Conservation (phyloP, 345 rosid genomes). For the Acer campestre region DNA sequence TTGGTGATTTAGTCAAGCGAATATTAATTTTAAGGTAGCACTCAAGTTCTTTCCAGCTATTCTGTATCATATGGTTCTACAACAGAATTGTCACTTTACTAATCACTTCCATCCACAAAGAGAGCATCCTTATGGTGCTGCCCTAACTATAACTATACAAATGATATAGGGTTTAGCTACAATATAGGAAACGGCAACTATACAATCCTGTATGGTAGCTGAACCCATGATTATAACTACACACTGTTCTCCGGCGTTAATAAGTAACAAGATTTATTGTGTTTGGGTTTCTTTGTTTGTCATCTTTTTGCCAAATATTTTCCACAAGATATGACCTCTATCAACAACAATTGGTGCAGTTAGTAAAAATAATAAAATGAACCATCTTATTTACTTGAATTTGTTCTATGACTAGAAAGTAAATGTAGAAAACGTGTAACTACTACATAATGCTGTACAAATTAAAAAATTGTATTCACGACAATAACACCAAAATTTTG, state of each 20-base stretch:
- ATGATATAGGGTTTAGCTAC: neutral
- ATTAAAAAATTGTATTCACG: neutral
- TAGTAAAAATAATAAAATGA: neutral
- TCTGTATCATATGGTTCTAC: neutral
- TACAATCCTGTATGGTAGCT: too few relatives aligned
- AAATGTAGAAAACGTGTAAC: neutral
- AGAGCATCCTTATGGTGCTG: neutral
- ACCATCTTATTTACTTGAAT: neutral
- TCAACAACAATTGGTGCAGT: neutral
- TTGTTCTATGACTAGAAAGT: neutral
- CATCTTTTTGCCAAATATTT: neutral
- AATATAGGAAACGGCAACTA: too few relatives aligned
- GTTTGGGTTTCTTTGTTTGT: neutral
- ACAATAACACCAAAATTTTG: neutral
- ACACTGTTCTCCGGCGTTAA: too few relatives aligned
- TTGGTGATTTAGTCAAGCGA: neutral
- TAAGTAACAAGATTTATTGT: neutral
- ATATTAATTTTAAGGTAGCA: neutral
- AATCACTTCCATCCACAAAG: neutral
- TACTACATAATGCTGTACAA: neutral
- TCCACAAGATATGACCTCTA: neutral
- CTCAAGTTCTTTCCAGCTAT: neutral
- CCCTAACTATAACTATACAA: neutral
- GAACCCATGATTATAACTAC: neutral
- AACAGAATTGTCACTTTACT: neutral